A percentile compares a stretch with the other conserved stretches of the same genome.
Evolutionary conservation across 176 grass and related monocot genomes (phyloP).

Genomic region (Neostapfia colusana): DNA sequence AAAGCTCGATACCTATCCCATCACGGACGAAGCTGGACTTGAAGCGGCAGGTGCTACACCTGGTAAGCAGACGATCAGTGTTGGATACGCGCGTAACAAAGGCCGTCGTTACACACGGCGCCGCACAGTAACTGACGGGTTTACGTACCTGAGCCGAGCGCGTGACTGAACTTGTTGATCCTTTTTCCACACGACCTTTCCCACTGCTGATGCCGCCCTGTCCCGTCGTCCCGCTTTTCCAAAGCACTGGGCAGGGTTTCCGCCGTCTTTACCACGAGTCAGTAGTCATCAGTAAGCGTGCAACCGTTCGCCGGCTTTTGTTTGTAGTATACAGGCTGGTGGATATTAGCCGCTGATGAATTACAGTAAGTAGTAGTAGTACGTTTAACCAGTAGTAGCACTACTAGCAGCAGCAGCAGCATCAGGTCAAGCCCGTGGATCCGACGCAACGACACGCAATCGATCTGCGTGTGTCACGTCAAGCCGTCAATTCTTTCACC

Average conservation of each 20-base stretch:
- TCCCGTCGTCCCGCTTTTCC: constrained; percentile 41
- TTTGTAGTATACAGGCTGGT: neutral
- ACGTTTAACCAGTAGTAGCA: neutral
- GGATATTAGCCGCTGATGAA: neutral
- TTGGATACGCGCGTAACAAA: no score
- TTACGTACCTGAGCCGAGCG: neutral
- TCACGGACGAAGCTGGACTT: neutral
- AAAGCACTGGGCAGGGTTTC: neutral
- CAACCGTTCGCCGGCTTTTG: constrained; percentile 2
- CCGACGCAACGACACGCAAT: neutral
- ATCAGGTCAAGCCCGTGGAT: neutral
- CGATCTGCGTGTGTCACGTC: neutral
- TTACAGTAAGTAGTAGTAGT: no score
- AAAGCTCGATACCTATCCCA: constrained; percentile 4
- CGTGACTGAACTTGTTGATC: neutral
- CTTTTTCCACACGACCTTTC: neutral
- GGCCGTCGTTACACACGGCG: no score
- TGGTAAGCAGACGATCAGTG: no score
- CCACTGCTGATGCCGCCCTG: neutral
- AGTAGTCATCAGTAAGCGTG: neutral
- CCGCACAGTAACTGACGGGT: neutral
- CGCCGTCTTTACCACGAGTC: neutral
- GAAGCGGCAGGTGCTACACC: neutral
- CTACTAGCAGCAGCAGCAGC: neutral
- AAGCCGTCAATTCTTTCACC: constrained; percentile 25